phyloP scores from a whole-genome alignment of 495 filamentous ascomycete species.

The Choiromyces venosus region DNA sequence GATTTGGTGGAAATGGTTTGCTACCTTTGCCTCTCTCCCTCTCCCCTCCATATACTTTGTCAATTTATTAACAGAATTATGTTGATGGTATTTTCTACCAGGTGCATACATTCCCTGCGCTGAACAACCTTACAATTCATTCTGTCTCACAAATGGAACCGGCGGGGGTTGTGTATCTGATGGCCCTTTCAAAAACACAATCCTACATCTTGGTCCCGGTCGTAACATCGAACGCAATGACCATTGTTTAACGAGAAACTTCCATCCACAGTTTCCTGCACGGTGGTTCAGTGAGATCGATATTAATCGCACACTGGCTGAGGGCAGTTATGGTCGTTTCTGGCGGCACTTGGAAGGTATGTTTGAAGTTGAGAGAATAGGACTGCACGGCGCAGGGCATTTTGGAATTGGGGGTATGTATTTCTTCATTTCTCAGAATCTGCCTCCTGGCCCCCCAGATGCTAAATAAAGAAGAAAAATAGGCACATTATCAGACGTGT shows the following conservation, averaged over 20 bases:
- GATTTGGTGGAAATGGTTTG: slow-evolving; percentile 47
- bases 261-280: slow-evolving; percentile 48
- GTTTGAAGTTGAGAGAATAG: slow-evolving; percentile 47
- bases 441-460: not conserved
- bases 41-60: not conserved
- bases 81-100: not conserved
- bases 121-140: slow-evolving; percentile 14
- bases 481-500: slow-evolving; percentile 30
- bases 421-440: not conserved
- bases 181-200: slow-evolving; percentile 45
- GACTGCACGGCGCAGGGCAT: slow-evolving; percentile 63
- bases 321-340: slow-evolving; percentile 51
- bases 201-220: slow-evolving; percentile 22
- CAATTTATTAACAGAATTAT: not conserved
- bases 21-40: too few relatives aligned
- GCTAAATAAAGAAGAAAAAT: not conserved
- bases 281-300: slow-evolving; percentile 23
- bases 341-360: slow-evolving; percentile 51
- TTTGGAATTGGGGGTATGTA: slow-evolving; percentile 51
- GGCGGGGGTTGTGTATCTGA: slow-evolving; percentile 42
- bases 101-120: slow-evolving; percentile 45
- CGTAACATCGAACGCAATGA: slow-evolving; percentile 18
- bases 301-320: slow-evolving; percentile 37
- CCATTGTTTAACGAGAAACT: slow-evolving; percentile 46
- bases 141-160: slow-evolving; percentile 32